Percentiles rank a stretch among this genome's conserved stretches.
Conservation (phyloP, 1,284 basidiomycete genomes). For the Farysia itapuensis region DNA sequence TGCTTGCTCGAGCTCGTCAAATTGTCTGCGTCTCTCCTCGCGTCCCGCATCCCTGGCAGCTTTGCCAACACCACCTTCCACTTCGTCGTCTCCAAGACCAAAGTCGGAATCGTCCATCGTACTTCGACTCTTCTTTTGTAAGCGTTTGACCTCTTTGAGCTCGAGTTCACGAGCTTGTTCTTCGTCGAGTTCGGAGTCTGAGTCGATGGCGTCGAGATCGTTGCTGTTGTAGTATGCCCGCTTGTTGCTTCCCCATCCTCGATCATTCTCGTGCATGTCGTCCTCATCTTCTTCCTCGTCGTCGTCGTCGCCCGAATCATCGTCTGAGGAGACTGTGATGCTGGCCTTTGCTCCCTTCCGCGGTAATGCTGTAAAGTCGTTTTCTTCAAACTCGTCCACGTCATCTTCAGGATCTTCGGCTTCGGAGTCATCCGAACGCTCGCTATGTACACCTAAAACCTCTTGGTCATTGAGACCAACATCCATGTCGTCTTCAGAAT, state of each 20-base stretch:
- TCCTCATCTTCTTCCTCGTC: conserved; percentile 66
- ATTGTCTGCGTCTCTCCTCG: conserved; percentile 39
- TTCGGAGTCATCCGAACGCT: conserved; percentile 43
- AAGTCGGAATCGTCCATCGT: conserved; percentile 78
- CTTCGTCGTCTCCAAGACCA: conserved; percentile 71
- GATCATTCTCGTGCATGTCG: conserved; percentile 65
- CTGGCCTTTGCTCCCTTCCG: conserved; percentile 16
- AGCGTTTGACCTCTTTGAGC: conserved; percentile 78
- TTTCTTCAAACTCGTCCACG: conserved; percentile 56
- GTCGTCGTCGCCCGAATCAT: conserved; percentile 66
- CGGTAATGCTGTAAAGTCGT: conserved; percentile 18
- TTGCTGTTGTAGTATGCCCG: conserved; percentile 56
- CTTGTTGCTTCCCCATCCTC: conserved; percentile 61
- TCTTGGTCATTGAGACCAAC: conserved; percentile 45
- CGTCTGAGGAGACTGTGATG: conserved; percentile 25
- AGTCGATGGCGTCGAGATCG: conserved; percentile 50
- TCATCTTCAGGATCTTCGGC: conserved; percentile 50
- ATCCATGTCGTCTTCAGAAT: conserved; percentile 40
- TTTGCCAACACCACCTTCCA: conserved; percentile 27
- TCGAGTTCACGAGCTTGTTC: conserved; percentile 67
- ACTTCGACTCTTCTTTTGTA: conserved; percentile 77
- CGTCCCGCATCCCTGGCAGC: conserved; percentile 44
- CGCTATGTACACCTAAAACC: conserved; percentile 38
- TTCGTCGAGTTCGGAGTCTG: conserved; percentile 61
- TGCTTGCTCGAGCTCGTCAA: conserved; percentile 23